Evolutionary conservation across 768 basidiomycete genomes (phyloP).

Genomic region (Suillus cothurnatus): DNA sequence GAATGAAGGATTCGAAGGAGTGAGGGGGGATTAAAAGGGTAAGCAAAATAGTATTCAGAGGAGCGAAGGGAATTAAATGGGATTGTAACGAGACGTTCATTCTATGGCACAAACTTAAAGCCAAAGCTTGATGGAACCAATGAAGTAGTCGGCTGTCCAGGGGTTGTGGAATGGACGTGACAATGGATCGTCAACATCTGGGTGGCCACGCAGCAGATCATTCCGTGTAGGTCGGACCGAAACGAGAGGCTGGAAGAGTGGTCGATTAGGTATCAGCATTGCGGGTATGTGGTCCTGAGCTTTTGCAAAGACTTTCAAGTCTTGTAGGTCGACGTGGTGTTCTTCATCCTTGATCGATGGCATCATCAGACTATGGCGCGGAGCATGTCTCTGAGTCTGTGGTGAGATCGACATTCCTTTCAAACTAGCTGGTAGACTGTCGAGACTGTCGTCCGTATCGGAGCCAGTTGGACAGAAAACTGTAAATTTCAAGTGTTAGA

Average conservation of each 20-base stretch:
- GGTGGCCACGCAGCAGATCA: neutral
- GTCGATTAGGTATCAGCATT: neutral
- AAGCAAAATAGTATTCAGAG: neutral
- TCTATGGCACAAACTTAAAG: neutral
- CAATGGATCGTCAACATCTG: neutral
- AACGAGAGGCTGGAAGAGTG: neutral
- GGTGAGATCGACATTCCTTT: neutral
- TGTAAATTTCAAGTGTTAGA: conserved; percentile 1
- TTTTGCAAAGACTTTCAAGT: too few relatives aligned
- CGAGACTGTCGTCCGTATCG: neutral
- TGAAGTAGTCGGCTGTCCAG: neutral
- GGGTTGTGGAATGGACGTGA: neutral
- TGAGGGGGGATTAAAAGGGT: neutral
- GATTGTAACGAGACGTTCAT: neutral
- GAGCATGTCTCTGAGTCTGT: neutral
- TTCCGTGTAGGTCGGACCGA: neutral
- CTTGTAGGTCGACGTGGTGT: neutral
- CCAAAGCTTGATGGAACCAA: neutral
- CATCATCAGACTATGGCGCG: neutral
- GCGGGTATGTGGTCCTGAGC: neutral
- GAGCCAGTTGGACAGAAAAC: neutral
- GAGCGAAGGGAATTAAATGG: neutral
- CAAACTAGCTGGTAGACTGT: neutral
- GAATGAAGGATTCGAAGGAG: neutral
- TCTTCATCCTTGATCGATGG: neutral